Evolutionary conservation across 2,329 filamentous ascomycete genomes (phyloP).

Genomic region (Neonectria hederae): DNA sequence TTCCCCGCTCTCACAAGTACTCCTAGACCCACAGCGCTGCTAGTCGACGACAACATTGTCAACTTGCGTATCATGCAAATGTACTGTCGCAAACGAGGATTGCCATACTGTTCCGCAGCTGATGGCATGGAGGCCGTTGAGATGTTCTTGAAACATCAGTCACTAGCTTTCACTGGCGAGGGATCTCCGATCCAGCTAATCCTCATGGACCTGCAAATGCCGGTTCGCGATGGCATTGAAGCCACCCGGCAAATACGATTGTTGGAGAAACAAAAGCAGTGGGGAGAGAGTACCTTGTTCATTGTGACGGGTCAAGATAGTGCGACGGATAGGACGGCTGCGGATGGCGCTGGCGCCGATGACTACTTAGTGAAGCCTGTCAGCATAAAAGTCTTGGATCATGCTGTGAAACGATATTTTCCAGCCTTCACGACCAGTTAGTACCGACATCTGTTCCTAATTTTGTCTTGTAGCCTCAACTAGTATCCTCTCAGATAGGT

Average conservation of each 20-base stretch:
- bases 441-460: neutral
- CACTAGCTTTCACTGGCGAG: slow-evolving; percentile 7
- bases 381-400: slow-evolving; percentile 33
- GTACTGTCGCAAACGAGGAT: slow-evolving; percentile 55
- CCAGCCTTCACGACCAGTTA: slow-evolving; percentile 18
- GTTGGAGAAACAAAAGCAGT: slow-evolving; percentile 30
- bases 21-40: slow-evolving; percentile 43
- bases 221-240: slow-evolving; percentile 42
- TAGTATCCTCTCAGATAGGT: neutral
- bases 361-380: slow-evolving; percentile 41
- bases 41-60: slow-evolving; percentile 60
- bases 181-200: slow-evolving; percentile 33
- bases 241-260: slow-evolving; percentile 40
- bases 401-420: slow-evolving; percentile 28
- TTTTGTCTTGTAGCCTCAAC: neutral
- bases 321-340: slow-evolving; percentile 27
- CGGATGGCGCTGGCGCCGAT: slow-evolving; percentile 35
- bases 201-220: slow-evolving; percentile 45
- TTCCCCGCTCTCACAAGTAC: neutral
- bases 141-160: slow-evolving; percentile 36
- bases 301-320: slow-evolving; percentile 44
- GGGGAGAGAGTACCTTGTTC: slow-evolving; percentile 33
- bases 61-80: slow-evolving; percentile 59
- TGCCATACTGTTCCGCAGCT: slow-evolving; percentile 53
- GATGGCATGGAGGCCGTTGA: slow-evolving; percentile 57